Conservation (phyloP, 1,139 yeast genomes). For the Pichia sp. region DNA sequence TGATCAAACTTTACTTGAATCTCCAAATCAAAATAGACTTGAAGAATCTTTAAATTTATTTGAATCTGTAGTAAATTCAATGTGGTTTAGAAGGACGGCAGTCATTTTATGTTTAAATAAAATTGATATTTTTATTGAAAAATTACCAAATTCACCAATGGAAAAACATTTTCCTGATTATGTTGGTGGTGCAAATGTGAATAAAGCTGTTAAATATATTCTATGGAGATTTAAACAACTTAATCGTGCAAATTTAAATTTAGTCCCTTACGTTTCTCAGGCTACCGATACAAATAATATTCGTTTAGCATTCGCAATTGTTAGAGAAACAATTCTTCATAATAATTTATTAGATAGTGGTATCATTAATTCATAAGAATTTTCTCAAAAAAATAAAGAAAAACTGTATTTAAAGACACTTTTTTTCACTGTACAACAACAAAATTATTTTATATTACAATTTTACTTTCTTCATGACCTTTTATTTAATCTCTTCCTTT, state of each 20-base stretch:
- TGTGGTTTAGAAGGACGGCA: slow-evolving; percentile 87
- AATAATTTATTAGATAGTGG: slow-evolving; percentile 84
- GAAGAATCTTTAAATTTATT: slow-evolving; percentile 81
- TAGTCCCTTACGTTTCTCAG: slow-evolving; percentile 88
- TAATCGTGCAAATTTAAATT: slow-evolving; percentile 72
- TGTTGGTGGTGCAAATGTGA: slow-evolving; percentile 80
- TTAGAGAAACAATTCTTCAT: slow-evolving; percentile 81
- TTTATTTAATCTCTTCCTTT: too few relatives aligned
- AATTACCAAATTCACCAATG: slow-evolving; percentile 73
- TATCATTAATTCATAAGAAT: slow-evolving; percentile 37
- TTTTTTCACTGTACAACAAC: too few relatives aligned
- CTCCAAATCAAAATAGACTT: slow-evolving; percentile 67
- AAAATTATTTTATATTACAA: too few relatives aligned
- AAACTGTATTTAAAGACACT: too few relatives aligned
- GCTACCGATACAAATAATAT: slow-evolving; percentile 92
- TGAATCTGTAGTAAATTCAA: slow-evolving; percentile 87
- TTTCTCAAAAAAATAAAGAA: not conserved
- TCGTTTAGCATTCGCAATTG: slow-evolving; percentile 83
- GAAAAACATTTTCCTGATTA: slow-evolving; percentile 85
- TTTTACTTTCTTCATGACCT: too few relatives aligned
- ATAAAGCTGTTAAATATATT: slow-evolving; percentile 91
- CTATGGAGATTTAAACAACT: slow-evolving; percentile 86
- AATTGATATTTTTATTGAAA: slow-evolving; percentile 84
- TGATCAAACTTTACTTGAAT: slow-evolving; percentile 80
- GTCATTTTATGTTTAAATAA: slow-evolving; percentile 82